Evolutionary conservation across 371 early-diverging fungal genomes (phyloP).

Genomic region (Parasitella parasitica): DNA sequence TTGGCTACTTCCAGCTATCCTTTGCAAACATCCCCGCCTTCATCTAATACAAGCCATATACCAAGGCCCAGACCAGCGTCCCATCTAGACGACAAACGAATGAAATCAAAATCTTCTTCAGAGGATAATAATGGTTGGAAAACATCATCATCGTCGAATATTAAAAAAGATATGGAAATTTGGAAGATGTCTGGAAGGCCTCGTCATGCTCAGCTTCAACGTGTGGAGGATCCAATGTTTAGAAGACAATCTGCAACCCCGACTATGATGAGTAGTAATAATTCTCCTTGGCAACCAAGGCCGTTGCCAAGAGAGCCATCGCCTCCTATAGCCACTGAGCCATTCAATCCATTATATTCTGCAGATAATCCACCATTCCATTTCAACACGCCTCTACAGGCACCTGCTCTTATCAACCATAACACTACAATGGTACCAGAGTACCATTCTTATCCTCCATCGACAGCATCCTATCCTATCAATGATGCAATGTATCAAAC

Average conservation of each 20-base stretch:
- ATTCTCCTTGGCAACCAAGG: constrained; percentile 12
- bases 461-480: constrained; percentile 1
- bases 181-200: constrained; percentile 28
- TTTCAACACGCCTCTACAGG: constrained; percentile 1
- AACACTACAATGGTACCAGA: background rate
- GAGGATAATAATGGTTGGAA: background rate
- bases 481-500: background rate
- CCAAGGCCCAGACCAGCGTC: constrained; percentile 2
- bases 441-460: background rate
- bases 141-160: background rate
- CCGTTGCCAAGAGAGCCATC: constrained; percentile 18
- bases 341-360: background rate
- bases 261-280: constrained; percentile 3
- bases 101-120: background rate
- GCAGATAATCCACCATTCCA: constrained; percentile 6
- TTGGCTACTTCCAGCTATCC: background rate
- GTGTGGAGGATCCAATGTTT: background rate
- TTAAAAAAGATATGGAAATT: constrained; percentile 1
- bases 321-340: background rate
- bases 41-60: background rate
- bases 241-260: constrained; percentile 13
- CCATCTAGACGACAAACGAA: constrained; percentile 9
- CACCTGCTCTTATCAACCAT: background rate
- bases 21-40: background rate
- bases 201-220: constrained; percentile 18